These are phyloP conservation scores for Saprolegnia diclina DNA, from an alignment of 352 stramenopile species.

Conservation along the genomic window DNA sequence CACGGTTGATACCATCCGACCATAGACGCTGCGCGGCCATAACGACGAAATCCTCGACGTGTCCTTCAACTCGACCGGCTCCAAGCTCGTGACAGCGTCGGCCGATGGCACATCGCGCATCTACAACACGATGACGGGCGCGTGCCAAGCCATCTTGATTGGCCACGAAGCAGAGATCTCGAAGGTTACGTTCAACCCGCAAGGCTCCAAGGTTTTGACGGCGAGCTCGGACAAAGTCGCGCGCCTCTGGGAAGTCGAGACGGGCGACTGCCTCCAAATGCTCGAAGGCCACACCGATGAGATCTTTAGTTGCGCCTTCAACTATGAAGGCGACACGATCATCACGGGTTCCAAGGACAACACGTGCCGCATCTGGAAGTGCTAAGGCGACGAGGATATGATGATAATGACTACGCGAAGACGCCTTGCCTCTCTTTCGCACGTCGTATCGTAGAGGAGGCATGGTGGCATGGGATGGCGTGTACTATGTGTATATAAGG, in stretches of 20 bases:
- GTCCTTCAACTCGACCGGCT: constrained; percentile 91
- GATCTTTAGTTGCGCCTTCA: constrained; percentile 96
- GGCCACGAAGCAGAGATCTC: constrained; percentile 94
- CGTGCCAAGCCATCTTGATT: constrained; percentile 92
- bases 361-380: constrained; percentile 80
- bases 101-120: constrained; percentile 91
- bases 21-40: constrained; percentile 87
- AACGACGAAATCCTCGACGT: constrained; percentile 96
- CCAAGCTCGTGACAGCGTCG: constrained; percentile 91
- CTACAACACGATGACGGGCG: constrained; percentile 95
- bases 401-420: too few species aligned
- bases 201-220: constrained; percentile 92
- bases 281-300: constrained; percentile 96
- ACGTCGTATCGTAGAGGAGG: too few species aligned
- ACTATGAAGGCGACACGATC: constrained; percentile 96
- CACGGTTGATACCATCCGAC: background rate
- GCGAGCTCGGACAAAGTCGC: constrained; percentile 92
- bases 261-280: constrained; percentile 90
- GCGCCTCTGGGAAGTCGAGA: constrained; percentile 91
- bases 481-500: too few species aligned
- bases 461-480: too few species aligned
- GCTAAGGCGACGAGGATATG: constrained; percentile 24
- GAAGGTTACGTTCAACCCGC: constrained; percentile 93
- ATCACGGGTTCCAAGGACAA: constrained; percentile 91
- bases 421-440: too few species aligned